Percentiles rank a stretch among this genome's conserved stretches.
Evolutionary conservation across 1,139 yeast genomes (phyloP).

Genomic region (Trichomonascaceae sp.): DNA sequence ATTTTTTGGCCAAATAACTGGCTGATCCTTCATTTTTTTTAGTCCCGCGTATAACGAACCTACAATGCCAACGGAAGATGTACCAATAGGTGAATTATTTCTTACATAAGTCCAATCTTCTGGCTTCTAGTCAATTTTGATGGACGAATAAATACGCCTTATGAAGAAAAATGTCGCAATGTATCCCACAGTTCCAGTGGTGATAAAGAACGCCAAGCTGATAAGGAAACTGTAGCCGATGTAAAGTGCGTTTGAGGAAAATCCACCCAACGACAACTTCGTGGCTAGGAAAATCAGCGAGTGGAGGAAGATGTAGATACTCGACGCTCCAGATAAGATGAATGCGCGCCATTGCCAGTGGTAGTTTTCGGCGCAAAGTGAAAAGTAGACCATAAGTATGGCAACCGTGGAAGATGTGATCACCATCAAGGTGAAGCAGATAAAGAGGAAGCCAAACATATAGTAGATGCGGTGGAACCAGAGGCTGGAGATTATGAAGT

Average conservation of each 20-base stretch:
- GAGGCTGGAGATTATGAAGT: conserved; percentile 71
- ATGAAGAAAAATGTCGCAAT: conserved; percentile 62
- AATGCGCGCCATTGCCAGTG: conserved; percentile 97
- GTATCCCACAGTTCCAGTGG: conserved; percentile 86
- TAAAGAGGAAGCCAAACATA: conserved; percentile 94
- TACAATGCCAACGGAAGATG: no score
- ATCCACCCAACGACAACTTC: conserved; percentile 57
- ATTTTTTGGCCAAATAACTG: no score
- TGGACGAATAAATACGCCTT: conserved; percentile 66
- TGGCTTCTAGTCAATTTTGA: conserved; percentile 71
- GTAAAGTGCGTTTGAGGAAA: conserved; percentile 65
- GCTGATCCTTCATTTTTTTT: no score
- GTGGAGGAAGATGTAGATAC: conserved; percentile 73
- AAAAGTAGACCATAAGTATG: conserved; percentile 66
- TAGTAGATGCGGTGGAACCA: conserved; percentile 93
- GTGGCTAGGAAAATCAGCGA: conserved; percentile 41
- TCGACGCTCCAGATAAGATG: conserved; percentile 80
- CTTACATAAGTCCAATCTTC: no score
- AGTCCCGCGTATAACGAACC: no score
- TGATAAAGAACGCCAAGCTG: conserved; percentile 57
- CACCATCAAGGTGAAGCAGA: conserved; percentile 72
- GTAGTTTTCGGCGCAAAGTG: conserved; percentile 83
- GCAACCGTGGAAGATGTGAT: conserved; percentile 75
- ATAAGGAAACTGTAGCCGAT: conserved; percentile 75
- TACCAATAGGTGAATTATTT: no score